phyloP scores from a whole-genome alignment of 225 moss, liverwort and hornwort species.

The Bryoerythrophyllum caledonicum region DNA sequence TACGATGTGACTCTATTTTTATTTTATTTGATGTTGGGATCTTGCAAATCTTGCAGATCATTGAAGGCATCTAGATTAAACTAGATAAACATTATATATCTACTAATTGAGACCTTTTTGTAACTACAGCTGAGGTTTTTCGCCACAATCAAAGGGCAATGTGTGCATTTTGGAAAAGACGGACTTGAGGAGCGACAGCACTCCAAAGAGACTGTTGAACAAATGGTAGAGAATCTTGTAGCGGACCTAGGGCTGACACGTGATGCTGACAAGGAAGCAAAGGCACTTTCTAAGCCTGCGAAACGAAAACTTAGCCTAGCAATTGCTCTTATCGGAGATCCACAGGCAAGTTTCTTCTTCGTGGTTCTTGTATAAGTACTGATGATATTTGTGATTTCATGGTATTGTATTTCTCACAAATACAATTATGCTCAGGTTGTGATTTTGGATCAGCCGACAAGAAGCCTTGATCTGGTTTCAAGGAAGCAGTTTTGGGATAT shows the following conservation, averaged over 20 bases:
- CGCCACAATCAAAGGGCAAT: constrained; percentile 73
- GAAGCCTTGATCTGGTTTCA: constrained; percentile 65
- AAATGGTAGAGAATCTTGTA: constrained; percentile 63
- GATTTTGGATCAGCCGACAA: constrained; percentile 87
- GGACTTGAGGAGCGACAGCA: constrained; percentile 56
- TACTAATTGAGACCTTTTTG: constrained; percentile 20
- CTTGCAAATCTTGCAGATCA: constrained; percentile 7
- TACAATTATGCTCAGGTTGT: constrained; percentile 55
- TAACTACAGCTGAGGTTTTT: constrained; percentile 67
- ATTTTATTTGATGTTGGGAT: neutral
- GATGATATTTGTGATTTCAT: constrained; percentile 17
- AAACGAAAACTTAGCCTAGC: constrained; percentile 83
- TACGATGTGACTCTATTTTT: neutral
- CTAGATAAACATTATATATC: neutral
- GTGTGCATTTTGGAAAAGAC: constrained; percentile 65
- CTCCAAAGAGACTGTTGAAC: constrained; percentile 55
- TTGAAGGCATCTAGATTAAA: constrained; percentile 19
- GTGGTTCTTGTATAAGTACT: constrained; percentile 2
- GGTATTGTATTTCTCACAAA: constrained; percentile 27
- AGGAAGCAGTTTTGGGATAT: constrained; percentile 83
- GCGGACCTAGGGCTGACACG: constrained; percentile 60
- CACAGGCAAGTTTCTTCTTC: constrained; percentile 50
- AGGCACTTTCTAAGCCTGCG: constrained; percentile 57
- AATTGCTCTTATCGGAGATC: constrained; percentile 85
- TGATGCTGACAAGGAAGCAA: constrained; percentile 62